Base-by-base conservation (phyloP, 2,329 filamentous ascomycete species). In the Penicillium thymicola region DNA sequence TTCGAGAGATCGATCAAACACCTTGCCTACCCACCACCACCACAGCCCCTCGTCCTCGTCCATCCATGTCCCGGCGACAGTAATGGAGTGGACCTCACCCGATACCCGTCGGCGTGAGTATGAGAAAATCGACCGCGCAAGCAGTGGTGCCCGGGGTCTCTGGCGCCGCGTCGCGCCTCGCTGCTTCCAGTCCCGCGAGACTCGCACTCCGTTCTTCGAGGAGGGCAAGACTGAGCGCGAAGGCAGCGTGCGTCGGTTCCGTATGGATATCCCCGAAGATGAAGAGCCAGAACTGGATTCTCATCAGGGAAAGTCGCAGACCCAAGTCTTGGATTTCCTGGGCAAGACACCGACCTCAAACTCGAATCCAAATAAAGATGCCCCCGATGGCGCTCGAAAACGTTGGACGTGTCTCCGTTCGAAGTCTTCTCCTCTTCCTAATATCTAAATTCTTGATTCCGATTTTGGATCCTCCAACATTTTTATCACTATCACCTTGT, bases 111-210 rank as follows among this genome's bases (percentile, higher is more conserved):
- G 74, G 9, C 70, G 69, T 21, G 76, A 79, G 59, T 79, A 79
- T 54, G 71, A 84, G 85, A 66, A 85, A 82, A 75, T 85, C 79
- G 72, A 76, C 65, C 73, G 75, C 11, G 72, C 73, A 45, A 73
- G 67, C 55, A 72, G 67, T 21, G 77, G 77, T 3, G 60, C 79
- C 4, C 70, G 76, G 1, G 76, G 77, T 2, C 60, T 78, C 7
- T 75, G 76, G 71, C 69, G 75, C 0, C 70, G 71, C 8, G 68
- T 77, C 5, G 72, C 75, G 3, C 76, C 77, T 0, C 67, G 68
- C 41, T 77, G 75, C 69, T 73, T 74, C 54, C 73, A 72, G 30
- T 61, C 67, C 13, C 64, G 66, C 5, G 63, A 70, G 14, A 62
- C 64, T 5, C 66, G 75, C 14, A 69, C 65, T 5, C 75, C 71